Evolutionary conservation across 2,329 filamentous ascomycete genomes (phyloP), one percentile per base, ranked within the genome.

Genomic region (Colletotrichum paranaense): DNA sequence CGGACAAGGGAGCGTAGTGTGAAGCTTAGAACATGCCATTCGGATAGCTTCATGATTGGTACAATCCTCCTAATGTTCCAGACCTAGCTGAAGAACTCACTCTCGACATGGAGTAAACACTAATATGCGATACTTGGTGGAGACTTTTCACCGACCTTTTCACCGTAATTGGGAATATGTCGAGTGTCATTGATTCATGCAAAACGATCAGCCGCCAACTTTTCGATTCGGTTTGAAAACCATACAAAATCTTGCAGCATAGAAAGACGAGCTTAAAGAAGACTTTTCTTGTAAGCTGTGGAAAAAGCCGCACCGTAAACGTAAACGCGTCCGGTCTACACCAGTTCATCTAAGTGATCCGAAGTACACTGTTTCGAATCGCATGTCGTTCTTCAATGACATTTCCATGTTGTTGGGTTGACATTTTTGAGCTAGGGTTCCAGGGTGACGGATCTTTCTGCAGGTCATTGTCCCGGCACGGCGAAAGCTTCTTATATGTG

Each of bases 341-440:
- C 32, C 5, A 22, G 16, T 46, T 53, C 26, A 35, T 49, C 26
- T n/a, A 19, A 22, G 2, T 19, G 19, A 71, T 49, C 35, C 58
- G 59, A 60, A 56, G 22, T 38, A 22, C n/a, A 6, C 30, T 60
- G 62, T 67, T 62, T 55, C 46, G 35, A n/a, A 66, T 55, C 3
- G n/a, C 14, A 55, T 42, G 68, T 68, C 66, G 65, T 68, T 63
- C 53, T 24, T 63, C 52, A 22, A 63, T 58, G 30, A 56, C 35
- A 59, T 46, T 67, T 30, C 38, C n/a, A 24, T 16, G 38, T 24
- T 22, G 24, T 53, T 38, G 49, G 24, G 52, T 57, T 62, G 57
- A 30, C 68, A 46, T 32, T 19, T 24, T 24, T 28, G 26, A 9
- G 19, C 42, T 42, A 19, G 49, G 65, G 32, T 32, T 63, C n/a